Evolutionary conservation across 2,329 filamentous ascomycete genomes (phyloP).

Genomic region (Cladosporium sp.): DNA sequence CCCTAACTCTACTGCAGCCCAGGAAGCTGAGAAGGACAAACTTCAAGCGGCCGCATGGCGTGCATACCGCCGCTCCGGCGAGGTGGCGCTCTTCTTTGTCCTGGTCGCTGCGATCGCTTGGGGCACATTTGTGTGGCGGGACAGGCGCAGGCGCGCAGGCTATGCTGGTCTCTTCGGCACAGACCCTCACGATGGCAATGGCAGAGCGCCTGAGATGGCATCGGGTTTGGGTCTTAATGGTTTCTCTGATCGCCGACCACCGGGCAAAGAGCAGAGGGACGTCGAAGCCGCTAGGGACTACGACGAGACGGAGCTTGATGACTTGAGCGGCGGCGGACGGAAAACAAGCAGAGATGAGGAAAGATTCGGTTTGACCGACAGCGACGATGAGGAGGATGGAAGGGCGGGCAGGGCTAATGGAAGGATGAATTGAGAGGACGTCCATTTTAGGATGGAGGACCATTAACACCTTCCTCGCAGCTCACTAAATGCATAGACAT

Average conservation of each 20-base stretch:
- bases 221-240: slow-evolving; percentile 43
- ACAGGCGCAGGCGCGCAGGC: slow-evolving; percentile 49
- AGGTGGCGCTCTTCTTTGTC: slow-evolving; percentile 81
- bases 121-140: slow-evolving; percentile 68
- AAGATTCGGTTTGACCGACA: slow-evolving; percentile 18
- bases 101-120: slow-evolving; percentile 70
- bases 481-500: neutral
- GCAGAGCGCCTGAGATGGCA: slow-evolving; percentile 44
- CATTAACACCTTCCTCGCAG: neutral
- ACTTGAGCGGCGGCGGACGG: slow-evolving; percentile 42
- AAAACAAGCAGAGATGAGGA: slow-evolving; percentile 12
- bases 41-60: slow-evolving; percentile 85
- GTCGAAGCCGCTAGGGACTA: slow-evolving; percentile 61
- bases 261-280: slow-evolving; percentile 46
- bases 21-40: slow-evolving; percentile 67
- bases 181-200: slow-evolving; percentile 42
- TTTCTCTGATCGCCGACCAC: slow-evolving; percentile 35
- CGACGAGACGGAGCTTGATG: slow-evolving; percentile 62
- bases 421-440: neutral
- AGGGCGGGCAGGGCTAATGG: slow-evolving; percentile 13
- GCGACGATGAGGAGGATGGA: slow-evolving; percentile 21
- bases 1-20: slow-evolving; percentile 66
- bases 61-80: slow-evolving; percentile 84
- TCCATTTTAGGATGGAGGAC: neutral
- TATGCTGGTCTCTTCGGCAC: slow-evolving; percentile 46